Evolutionary conservation across 2,329 filamentous ascomycete species (phyloP).

Genomic region (Diaporthe capsici): DNA sequence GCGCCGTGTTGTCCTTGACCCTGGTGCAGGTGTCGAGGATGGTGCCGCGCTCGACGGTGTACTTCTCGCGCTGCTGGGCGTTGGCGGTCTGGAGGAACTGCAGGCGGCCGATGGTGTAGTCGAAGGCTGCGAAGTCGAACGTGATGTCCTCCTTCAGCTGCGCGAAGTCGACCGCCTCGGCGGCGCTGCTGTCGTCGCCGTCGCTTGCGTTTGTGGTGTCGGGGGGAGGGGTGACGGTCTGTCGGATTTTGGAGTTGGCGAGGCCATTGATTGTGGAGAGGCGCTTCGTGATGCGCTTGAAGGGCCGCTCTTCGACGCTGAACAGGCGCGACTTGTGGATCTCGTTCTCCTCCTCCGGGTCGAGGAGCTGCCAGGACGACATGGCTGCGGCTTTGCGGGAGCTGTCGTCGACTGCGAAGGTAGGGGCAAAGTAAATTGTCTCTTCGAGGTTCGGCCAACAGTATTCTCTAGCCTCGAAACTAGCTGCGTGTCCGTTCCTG

Average conservation of each 20-base stretch:
- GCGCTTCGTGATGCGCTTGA: constrained; percentile 88
- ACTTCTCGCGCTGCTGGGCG: constrained; percentile 84
- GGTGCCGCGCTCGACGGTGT: constrained; percentile 82
- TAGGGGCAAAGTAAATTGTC: background rate
- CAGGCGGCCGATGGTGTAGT: constrained; percentile 87
- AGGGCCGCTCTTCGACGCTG: constrained; percentile 92
- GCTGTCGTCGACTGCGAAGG: background rate
- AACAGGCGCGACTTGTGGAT: constrained; percentile 90
- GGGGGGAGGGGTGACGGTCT: constrained; percentile 76
- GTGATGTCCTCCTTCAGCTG: constrained; percentile 86
- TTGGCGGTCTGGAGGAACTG: constrained; percentile 91
- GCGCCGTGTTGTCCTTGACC: constrained; percentile 81
- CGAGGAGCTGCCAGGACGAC: constrained; percentile 74
- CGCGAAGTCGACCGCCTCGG: constrained; percentile 66
- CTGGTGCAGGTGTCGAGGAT: constrained; percentile 84
- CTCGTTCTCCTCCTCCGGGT: constrained; percentile 83
- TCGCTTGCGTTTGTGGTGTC: constrained; percentile 55
- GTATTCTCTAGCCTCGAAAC: background rate
- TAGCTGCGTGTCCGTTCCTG: background rate
- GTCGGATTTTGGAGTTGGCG: constrained; percentile 64
- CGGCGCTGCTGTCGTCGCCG: constrained; percentile 40
- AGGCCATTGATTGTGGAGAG: constrained; percentile 79
- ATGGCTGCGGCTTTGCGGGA: constrained; percentile 47
- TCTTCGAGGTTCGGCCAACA: background rate
- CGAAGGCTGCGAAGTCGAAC: constrained; percentile 90